Evolutionary conservation across 495 filamentous ascomycete species (phyloP).

Genomic region (Bryoglossum gracile): DNA sequence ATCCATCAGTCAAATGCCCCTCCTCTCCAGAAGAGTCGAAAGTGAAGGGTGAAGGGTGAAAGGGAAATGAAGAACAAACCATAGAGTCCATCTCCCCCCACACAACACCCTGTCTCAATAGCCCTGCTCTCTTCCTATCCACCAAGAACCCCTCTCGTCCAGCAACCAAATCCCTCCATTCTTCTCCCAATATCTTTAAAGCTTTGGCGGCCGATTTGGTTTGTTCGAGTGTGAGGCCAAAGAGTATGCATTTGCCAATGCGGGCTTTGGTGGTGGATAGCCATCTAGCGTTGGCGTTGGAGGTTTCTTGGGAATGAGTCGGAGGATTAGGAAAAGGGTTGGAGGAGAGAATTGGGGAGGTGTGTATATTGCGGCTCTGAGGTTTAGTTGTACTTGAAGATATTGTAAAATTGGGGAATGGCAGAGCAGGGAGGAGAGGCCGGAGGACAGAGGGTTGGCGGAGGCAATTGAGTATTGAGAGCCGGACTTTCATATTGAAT

Average conservation of each 20-base stretch:
- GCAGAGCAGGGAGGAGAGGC: too few species aligned
- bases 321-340: background rate
- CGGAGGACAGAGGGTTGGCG: background rate
- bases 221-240: slow-evolving; percentile 61
- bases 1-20: background rate
- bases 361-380: too few species aligned
- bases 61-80: slow-evolving; percentile 29
- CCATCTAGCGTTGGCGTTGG: slow-evolving; percentile 43
- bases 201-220: slow-evolving; percentile 52
- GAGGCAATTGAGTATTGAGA: background rate
- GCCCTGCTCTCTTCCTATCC: slow-evolving; percentile 51
- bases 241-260: slow-evolving; percentile 77
- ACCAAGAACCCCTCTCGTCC: slow-evolving; percentile 80
- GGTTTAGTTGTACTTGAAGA: too few species aligned
- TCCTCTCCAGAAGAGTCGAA: slow-evolving; percentile 4
- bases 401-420: too few species aligned
- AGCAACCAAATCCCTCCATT: slow-evolving; percentile 74
- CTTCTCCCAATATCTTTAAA: slow-evolving; percentile 51
- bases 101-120: slow-evolving; percentile 65
- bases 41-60: too few species aligned
- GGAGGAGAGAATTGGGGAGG: too few species aligned
- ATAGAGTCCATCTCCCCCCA: slow-evolving; percentile 84
- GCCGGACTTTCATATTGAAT: slow-evolving; percentile 15
- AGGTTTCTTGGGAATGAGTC: slow-evolving; percentile 13
- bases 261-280: slow-evolving; percentile 64